phyloP scores from a whole-genome alignment of 345 rosid genomes.

The Citrus inodora region DNA sequence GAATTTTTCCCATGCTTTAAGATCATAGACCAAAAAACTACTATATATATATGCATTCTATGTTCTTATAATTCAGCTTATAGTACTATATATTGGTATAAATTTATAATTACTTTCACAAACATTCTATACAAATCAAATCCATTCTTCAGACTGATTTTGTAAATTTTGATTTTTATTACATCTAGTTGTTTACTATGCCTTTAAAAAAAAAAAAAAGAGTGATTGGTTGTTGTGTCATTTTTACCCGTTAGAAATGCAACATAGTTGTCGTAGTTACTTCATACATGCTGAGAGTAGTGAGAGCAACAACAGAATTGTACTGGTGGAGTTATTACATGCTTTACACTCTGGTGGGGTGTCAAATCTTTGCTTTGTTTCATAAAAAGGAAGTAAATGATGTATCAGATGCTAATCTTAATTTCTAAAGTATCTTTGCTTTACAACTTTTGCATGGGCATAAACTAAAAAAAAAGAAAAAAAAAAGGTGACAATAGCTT shows the following conservation, averaged over 20 bases:
- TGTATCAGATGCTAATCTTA: constrained; percentile 5
- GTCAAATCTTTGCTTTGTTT: constrained; percentile 36
- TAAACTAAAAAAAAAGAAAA: not conserved
- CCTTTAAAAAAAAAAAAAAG: no score
- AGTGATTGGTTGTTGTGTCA: no score
- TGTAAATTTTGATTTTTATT: no score
- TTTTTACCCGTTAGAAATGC: not conserved
- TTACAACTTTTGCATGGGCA: constrained; percentile 13
- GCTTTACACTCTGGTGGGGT: constrained; percentile 40
- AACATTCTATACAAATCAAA: no score
- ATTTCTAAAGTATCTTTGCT: constrained; percentile 18
- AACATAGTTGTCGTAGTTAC: not conserved
- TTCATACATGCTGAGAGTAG: constrained; percentile 16
- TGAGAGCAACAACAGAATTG: constrained; percentile 25
- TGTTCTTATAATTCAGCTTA: no score
- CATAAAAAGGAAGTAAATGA: not conserved
- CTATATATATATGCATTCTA: no score
- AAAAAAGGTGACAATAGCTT: constrained; percentile 1
- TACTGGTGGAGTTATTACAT: constrained; percentile 1
- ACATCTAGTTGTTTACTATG: no score
- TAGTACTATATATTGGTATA: no score
- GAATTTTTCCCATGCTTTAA: fast-evolving
- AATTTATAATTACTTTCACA: no score
- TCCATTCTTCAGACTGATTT: no score
- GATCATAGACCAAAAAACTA: no score